Evolutionary conservation across 352 stramenopile genomes (phyloP).

Genomic region (Phytopythium kandeliae): DNA sequence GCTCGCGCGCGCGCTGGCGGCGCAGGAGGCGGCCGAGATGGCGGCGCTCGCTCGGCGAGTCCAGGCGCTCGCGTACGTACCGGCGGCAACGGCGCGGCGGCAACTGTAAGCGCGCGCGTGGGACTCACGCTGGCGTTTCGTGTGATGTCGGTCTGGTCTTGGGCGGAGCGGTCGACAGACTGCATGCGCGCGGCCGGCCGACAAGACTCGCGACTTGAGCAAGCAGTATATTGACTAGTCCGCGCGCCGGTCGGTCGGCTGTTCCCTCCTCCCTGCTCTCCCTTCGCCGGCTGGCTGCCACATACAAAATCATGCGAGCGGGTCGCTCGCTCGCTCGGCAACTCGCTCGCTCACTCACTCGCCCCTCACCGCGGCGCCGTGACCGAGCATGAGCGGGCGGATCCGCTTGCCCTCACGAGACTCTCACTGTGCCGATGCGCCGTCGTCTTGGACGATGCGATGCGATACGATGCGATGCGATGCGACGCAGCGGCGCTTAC

Average conservation of each 20-base stretch:
- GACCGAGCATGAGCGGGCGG: too few species aligned
- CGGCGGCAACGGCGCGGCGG: neutral
- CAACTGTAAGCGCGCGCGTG: neutral
- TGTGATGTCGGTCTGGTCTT: neutral
- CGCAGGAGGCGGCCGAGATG: constrained; percentile 25
- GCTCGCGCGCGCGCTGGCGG: constrained; percentile 22
- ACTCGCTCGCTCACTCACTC: too few species aligned
- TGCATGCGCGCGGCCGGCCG: too few species aligned
- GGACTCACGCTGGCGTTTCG: neutral
- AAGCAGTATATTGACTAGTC: constrained; percentile 9
- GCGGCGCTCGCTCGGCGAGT: constrained; percentile 9
- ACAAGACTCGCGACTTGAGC: too few species aligned
- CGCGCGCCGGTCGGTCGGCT: neutral
- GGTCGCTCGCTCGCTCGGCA: too few species aligned
- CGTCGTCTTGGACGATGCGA: too few species aligned
- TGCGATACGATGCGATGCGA: too few species aligned
- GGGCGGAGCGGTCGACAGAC: too few species aligned
- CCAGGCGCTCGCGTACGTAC: constrained; percentile 12
- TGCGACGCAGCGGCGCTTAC: constrained; percentile 17
- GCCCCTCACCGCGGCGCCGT: too few species aligned
- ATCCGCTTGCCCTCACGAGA: too few species aligned
- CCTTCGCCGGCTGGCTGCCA: neutral
- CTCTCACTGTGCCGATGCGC: too few species aligned
- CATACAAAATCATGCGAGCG: constrained; percentile 4
- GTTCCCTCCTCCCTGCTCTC: neutral